These are phyloP conservation scores for Oxytropis ochrocephala DNA, from an alignment of 306 rosid species.

Conservation along the genomic window DNA sequence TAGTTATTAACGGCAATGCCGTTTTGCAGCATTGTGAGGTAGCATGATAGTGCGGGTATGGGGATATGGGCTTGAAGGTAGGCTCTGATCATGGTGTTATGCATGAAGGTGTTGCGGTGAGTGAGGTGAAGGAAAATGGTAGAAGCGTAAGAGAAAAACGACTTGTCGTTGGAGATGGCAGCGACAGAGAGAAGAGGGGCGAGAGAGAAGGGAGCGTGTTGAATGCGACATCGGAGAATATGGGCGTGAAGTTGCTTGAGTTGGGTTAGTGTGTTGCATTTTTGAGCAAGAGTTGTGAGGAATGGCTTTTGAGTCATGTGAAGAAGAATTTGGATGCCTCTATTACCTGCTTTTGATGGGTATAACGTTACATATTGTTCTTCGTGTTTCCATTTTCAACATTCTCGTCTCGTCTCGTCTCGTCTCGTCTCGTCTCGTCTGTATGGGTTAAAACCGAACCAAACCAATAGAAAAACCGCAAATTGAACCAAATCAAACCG, in stretches of 20 bases:
- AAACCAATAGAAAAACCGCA: too few relatives aligned
- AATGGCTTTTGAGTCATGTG: conserved; percentile 32
- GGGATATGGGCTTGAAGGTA: conserved; percentile 32
- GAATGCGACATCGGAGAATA: conserved; percentile 42
- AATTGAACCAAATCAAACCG: too few relatives aligned
- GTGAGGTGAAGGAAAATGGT: conserved; percentile 43
- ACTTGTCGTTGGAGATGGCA: conserved; percentile 32
- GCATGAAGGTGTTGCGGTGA: conserved; percentile 55
- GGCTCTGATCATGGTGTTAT: conserved; percentile 72
- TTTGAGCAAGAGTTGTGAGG: conserved; percentile 27
- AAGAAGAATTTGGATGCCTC: too few relatives aligned
- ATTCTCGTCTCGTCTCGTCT: too few relatives aligned
- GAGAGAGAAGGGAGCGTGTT: conserved; percentile 37
- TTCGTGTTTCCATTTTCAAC: too few relatives aligned
- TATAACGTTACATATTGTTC: too few relatives aligned
- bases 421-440: too few relatives aligned
- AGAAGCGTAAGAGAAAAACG: conserved; percentile 47
- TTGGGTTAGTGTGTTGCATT: conserved; percentile 51
- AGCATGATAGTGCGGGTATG: conserved; percentile 37
- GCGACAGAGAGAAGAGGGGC: conserved; percentile 55
- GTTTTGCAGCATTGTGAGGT: conserved; percentile 43
- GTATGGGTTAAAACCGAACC: too few relatives aligned
- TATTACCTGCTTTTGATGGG: too few relatives aligned
- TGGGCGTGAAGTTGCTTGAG: conserved; percentile 74
- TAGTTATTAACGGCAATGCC: conserved; percentile 58